Base-by-base conservation (phyloP, 495 filamentous ascomycete genomes). In the Trichoderma reesei region DNA sequence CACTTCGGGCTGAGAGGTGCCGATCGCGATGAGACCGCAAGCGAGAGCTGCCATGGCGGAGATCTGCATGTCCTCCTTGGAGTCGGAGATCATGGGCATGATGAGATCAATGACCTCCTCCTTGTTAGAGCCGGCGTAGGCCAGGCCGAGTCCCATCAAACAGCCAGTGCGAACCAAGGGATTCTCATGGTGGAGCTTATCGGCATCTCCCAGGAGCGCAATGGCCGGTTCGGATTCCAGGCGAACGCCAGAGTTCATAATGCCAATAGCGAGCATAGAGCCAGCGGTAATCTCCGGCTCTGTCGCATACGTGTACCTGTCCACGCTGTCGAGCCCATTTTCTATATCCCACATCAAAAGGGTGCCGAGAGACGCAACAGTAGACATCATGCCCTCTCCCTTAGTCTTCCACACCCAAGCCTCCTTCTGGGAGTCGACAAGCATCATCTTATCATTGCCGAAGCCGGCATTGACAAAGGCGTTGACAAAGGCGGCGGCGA, bases 341-440 rank as follows among this genome's bases (percentile, higher is more conserved):
- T 96, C 92, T 63, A 96, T 86, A 71, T 98, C 95, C 86, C 94
- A 93, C 69, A 92, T 85, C 63, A 94, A 76, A 33, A 99, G 79
- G 74, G 92, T 90, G 64, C 94, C 94, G 64, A 96, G 75, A 3
- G 94, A 98, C 8, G 94, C 94, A 16, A 93, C 89, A 4, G 93
- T 96, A 20, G 93, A 96, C 75, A 96, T 83, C 93, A 95, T 95
- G 67, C 92, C 92, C 67, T 96, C 92, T 41, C 96, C 92, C 76
- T 98, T 98, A 11, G 95, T 98, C 78, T 98, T 99, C 89, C 91
- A 98, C 3, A 98, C 89, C 95, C 95, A 99, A 66, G 87, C 88
- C 42, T 88, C 86, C 78, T 94, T 92, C 66, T 91, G 86, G 59
- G 84, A 80, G 7, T 85, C 86, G 36, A 89, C 87, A 44, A 98